Evolutionary conservation across 2,329 filamentous ascomycete genomes (phyloP).

Genomic region (Cryphonectria carpinicola): DNA sequence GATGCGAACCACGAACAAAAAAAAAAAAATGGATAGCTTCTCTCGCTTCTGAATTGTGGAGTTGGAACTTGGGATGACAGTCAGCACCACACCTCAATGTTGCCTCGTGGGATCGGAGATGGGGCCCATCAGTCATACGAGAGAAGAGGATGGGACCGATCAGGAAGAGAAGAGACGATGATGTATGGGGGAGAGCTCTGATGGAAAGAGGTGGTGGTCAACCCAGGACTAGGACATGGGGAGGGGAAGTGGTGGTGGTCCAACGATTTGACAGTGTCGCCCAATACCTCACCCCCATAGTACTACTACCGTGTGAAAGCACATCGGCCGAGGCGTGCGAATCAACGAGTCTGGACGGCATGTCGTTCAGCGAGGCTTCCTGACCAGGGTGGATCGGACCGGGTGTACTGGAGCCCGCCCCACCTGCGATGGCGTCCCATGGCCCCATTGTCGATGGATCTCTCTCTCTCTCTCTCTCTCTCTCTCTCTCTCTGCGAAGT

Average conservation of each 20-base stretch:
- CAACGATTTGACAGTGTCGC: conserved; percentile 19
- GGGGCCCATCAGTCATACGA: conserved; percentile 17
- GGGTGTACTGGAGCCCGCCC: conserved; percentile 20
- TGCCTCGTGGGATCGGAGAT: conserved; percentile 21
- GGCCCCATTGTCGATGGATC: conserved; percentile 24
- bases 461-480: conserved; percentile 17
- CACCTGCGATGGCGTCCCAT: conserved; percentile 27
- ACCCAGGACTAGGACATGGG: conserved; percentile 4
- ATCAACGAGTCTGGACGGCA: conserved; percentile 23
- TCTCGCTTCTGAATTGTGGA: neutral
- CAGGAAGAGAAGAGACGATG: conserved; percentile 11
- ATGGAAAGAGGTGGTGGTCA: conserved; percentile 12
- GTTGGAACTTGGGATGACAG: conserved; percentile 3
- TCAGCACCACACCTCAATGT: conserved; percentile 3
- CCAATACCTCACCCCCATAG: conserved; percentile 24
- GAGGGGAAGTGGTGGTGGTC: conserved; percentile 7
- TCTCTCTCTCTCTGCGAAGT: conserved; percentile 12
- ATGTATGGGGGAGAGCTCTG: conserved; percentile 9
- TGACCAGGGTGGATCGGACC: conserved; percentile 24
- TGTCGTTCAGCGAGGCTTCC: conserved; percentile 24
- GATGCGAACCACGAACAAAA: conserved; percentile 8
- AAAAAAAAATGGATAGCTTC: neutral
- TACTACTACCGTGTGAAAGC: conserved; percentile 26
- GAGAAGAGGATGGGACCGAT: conserved; percentile 11
- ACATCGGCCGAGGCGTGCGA: conserved; percentile 25